Evolutionary conservation across 495 filamentous ascomycete genomes (phyloP).

Genomic region (Astrocystis sublimbata): DNA sequence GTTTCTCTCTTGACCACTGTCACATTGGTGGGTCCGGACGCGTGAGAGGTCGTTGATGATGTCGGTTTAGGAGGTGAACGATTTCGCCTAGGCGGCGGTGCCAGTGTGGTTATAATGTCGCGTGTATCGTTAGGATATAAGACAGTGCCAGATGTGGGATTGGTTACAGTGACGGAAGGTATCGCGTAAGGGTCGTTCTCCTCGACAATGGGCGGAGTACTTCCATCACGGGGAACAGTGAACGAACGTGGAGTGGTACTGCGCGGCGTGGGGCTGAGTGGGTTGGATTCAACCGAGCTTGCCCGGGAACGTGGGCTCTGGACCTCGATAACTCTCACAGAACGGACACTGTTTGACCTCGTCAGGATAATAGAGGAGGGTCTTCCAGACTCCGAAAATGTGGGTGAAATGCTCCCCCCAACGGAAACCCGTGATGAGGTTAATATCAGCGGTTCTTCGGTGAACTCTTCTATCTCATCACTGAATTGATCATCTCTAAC

Average conservation of each 20-base stretch:
- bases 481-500: slow-evolving; percentile 35
- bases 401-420: slow-evolving; percentile 45
- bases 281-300: slow-evolving; percentile 46
- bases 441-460: slow-evolving; percentile 56
- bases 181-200: slow-evolving; percentile 24
- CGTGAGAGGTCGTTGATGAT: slow-evolving; percentile 19
- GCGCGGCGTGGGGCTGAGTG: slow-evolving; percentile 31
- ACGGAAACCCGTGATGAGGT: slow-evolving; percentile 58
- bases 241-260: slow-evolving; percentile 30
- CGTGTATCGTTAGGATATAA: slow-evolving; percentile 18
- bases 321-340: slow-evolving; percentile 57
- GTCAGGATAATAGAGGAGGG: slow-evolving; percentile 40
- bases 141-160: slow-evolving; percentile 16
- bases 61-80: slow-evolving; percentile 28
- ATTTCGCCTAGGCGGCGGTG: slow-evolving; percentile 24
- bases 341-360: slow-evolving; percentile 54
- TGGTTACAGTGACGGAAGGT: slow-evolving; percentile 5
- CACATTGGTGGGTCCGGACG: slow-evolving; percentile 35
- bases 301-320: slow-evolving; percentile 46
- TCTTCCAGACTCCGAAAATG: slow-evolving; percentile 41
- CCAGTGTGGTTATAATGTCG: slow-evolving; percentile 9
- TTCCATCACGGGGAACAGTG: slow-evolving; percentile 32
- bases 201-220: slow-evolving; percentile 46
- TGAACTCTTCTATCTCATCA: slow-evolving; percentile 44
- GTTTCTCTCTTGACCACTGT: slow-evolving; percentile 32